Conservation (phyloP, 2,329 filamentous ascomycete species). For the Ophiostoma sp. region DNA sequence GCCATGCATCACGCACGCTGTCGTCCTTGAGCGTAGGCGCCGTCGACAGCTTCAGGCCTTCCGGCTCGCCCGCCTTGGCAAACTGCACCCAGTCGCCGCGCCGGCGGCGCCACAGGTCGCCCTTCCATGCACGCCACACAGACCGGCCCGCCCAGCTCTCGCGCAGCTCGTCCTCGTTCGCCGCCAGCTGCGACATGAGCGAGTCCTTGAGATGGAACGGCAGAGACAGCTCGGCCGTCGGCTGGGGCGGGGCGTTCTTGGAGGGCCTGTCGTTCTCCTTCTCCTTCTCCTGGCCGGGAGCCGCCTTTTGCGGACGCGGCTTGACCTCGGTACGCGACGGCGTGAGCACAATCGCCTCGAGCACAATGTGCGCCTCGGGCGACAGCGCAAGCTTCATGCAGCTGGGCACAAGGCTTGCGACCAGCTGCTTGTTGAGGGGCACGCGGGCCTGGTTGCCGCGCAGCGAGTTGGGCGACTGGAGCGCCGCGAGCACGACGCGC, state of each 20-base stretch:
- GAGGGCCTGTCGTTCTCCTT: neutral
- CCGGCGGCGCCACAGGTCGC: slow-evolving; percentile 52
- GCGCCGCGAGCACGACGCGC: slow-evolving; percentile 47
- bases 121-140: slow-evolving; percentile 55
- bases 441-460: slow-evolving; percentile 18
- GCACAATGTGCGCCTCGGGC: slow-evolving; percentile 47
- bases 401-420: slow-evolving; percentile 44
- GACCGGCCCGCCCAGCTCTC: slow-evolving; percentile 51
- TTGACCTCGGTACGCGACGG: slow-evolving; percentile 39
- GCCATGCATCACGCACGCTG: slow-evolving; percentile 7
- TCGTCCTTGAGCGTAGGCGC: slow-evolving; percentile 32
- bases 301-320: neutral
- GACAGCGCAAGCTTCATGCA: slow-evolving; percentile 44
- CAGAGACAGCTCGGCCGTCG: slow-evolving; percentile 32
- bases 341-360: slow-evolving; percentile 46
- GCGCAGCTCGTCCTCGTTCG: slow-evolving; percentile 46
- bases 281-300: neutral
- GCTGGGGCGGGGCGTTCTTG: neutral
- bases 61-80: slow-evolving; percentile 48
- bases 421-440: slow-evolving; percentile 51
- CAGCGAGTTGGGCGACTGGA: slow-evolving; percentile 43
- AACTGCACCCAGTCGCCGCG: slow-evolving; percentile 52
- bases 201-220: slow-evolving; percentile 56
- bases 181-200: slow-evolving; percentile 46
- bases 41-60: slow-evolving; percentile 35